Evolutionary conservation across 2,329 filamentous ascomycete genomes (phyloP).

Genomic region (Xylaria sp.): DNA sequence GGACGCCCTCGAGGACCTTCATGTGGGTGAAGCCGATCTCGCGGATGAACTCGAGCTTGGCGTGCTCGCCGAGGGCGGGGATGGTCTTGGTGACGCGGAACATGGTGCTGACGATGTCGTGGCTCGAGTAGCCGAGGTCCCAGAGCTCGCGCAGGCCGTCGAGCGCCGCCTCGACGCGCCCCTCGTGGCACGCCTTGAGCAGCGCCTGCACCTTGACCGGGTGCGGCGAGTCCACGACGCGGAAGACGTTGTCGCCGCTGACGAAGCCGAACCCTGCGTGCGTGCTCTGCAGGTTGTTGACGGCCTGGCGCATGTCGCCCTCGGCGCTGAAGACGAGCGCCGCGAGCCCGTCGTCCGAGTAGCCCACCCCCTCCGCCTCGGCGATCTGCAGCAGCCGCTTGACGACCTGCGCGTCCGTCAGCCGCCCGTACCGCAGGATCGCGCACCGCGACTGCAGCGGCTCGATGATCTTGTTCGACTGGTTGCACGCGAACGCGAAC

Average conservation of each 20-base stretch:
- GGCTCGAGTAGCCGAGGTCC: constrained; percentile 94
- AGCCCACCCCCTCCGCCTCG: constrained; percentile 86
- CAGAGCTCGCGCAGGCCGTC: constrained; percentile 88
- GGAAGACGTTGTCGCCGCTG: constrained; percentile 97
- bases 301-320: constrained; percentile 97
- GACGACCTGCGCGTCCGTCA: constrained; percentile 91
- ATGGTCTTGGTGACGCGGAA: constrained; percentile 98
- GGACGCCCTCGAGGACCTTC: constrained; percentile 97
- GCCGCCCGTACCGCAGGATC: constrained; percentile 87
- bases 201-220: constrained; percentile 98
- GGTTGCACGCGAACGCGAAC: constrained; percentile 98
- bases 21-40: constrained; percentile 99
- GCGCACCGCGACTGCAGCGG: constrained; percentile 97
- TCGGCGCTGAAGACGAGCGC: constrained; percentile 97
- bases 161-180: constrained; percentile 84
- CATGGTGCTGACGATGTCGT: constrained; percentile 99
- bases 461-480: constrained; percentile 99
- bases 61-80: constrained; percentile 86
- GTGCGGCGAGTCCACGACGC: constrained; percentile 94
- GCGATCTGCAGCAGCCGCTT: constrained; percentile 90
- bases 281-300: constrained; percentile 97
- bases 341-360: constrained; percentile 90
- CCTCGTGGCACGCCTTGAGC: constrained; percentile 95
- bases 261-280: constrained; percentile 93
- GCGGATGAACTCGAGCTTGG: constrained; percentile 96